Evolutionary conservation across 352 stramenopile species (phyloP).

Genomic region (Plasmopara muralis): DNA sequence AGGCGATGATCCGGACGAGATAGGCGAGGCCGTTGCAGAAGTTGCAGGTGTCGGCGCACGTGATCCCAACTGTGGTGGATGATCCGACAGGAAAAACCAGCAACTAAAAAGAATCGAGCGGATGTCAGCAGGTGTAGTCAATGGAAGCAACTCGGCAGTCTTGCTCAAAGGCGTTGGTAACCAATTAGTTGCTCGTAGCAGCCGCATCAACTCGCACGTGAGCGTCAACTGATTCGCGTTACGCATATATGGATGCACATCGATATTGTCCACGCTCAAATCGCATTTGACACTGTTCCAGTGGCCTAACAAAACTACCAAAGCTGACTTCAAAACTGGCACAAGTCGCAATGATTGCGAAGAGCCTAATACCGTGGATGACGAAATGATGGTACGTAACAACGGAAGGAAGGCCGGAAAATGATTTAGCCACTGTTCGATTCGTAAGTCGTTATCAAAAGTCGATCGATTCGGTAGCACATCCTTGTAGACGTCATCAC

Average conservation of each 20-base stretch:
- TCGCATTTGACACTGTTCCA: slow-evolving; percentile 82
- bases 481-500: slow-evolving; percentile 80
- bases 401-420: slow-evolving; percentile 68
- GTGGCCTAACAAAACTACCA: slow-evolving; percentile 69
- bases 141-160: slow-evolving; percentile 52
- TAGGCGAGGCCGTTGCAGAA: slow-evolving; percentile 37
- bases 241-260: slow-evolving; percentile 77
- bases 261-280: slow-evolving; percentile 52
- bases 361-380: slow-evolving; percentile 30
- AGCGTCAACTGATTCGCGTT: slow-evolving; percentile 64
- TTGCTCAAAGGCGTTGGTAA: slow-evolving; percentile 45
- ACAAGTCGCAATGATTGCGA: slow-evolving; percentile 48
- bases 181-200: slow-evolving; percentile 55
- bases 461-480: slow-evolving; percentile 73
- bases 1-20: slow-evolving; percentile 41
- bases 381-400: slow-evolving; percentile 37
- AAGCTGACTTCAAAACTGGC: slow-evolving; percentile 64
- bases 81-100: slow-evolving; percentile 78
- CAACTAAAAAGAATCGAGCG: slow-evolving; percentile 74
- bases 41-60: slow-evolving; percentile 33
- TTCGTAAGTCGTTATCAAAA: slow-evolving; percentile 70
- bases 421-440: slow-evolving; percentile 82
- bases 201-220: slow-evolving; percentile 54
- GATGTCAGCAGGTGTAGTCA: slow-evolving; percentile 64
- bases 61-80: slow-evolving; percentile 38